Evolutionary conservation across 495 filamentous ascomycete species (phyloP), one percentile per base, ranked within the genome.

Genomic region (Aspergillus saccharolyticus): DNA sequence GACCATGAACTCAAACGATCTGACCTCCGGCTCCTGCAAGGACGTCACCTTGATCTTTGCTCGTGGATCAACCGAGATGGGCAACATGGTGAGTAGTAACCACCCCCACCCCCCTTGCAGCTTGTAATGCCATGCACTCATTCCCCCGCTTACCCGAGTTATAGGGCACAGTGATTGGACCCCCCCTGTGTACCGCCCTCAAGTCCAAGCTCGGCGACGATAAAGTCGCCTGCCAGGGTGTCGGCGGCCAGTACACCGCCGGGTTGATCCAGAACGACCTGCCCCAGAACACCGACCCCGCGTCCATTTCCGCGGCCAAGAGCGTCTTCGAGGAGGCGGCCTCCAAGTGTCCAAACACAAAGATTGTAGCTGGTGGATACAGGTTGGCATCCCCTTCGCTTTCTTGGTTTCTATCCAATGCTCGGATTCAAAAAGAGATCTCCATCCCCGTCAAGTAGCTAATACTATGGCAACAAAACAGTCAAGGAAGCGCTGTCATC

Each of bases 331-430:
- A 71, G 16, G 64, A 71, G 20, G 74, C 75, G 0, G 63, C 70
- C 10, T 59, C 56, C 19, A 61, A 70, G 30, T 86, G 82, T 58
- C 82, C 83, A 0, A 73, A 74, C 42, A 80, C 80, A 14, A 75
- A 81, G 57, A 76, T 86, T 55, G 75, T 83, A 18, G 67, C 78
- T n/a, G 70, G 75, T 24, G 83, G 83, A 16, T 85, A 85, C 57
- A 68, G 65, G 68, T 70, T 24, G 22, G 17, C 15, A 14, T 25
- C 46, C 18, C 14, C 20, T 15, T 2, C 17, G 17, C 44, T 5
- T 6, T 51, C 24, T 17, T 44, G 30, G 10, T 14, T 15, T 9
- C 1, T 18, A 33, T 28, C 43, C 10, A n/a, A 48, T n/a, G n/a
- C n/a, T n/a, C n/a, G n/a, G n/a, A n/a, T n/a, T n/a, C n/a, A n/a